Evolutionary conservation across 768 basidiomycete genomes (phyloP).

Genomic region (Macrolepiota albuminosa): DNA sequence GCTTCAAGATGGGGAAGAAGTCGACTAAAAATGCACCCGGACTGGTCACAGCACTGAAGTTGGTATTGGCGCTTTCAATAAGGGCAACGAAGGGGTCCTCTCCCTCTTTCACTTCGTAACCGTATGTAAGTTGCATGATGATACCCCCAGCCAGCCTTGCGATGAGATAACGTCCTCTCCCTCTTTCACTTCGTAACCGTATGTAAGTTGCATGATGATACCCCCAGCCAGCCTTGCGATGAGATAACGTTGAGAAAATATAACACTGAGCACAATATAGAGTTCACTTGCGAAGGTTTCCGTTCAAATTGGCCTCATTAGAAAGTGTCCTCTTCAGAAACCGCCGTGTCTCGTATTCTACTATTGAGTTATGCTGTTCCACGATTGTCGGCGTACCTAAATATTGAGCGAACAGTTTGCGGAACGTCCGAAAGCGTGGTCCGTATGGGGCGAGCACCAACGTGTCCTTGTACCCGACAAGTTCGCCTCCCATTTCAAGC

Average conservation of each 20-base stretch:
- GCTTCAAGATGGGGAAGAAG: conserved; percentile 35
- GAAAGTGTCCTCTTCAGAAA: conserved; percentile 33
- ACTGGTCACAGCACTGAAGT: conserved; percentile 44
- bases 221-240: conserved; percentile 40
- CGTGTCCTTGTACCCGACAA: conserved; percentile 43
- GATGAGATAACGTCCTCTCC: conserved; percentile 36
- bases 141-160: conserved; percentile 46
- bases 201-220: conserved; percentile 49
- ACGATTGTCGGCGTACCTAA: conserved; percentile 31
- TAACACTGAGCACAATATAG: not conserved
- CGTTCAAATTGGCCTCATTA: conserved; percentile 25
- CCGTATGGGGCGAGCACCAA: conserved; percentile 43
- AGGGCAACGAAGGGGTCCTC: conserved; percentile 47
- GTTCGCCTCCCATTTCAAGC: conserved; percentile 47
- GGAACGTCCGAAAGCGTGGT: conserved; percentile 36
- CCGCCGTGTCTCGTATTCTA: conserved; percentile 29
- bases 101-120: conserved; percentile 49
- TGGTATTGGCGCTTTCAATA: conserved; percentile 46
- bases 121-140: conserved; percentile 51
- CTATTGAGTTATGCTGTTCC: conserved; percentile 25
- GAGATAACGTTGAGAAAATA: not conserved
- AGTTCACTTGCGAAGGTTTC: conserved; percentile 39
- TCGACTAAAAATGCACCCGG: conserved; percentile 46
- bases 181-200: conserved; percentile 53
- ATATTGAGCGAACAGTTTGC: conserved; percentile 37